Base-by-base conservation (phyloP, 1,139 yeast species). In the Geotrichum phurueaensis region DNA sequence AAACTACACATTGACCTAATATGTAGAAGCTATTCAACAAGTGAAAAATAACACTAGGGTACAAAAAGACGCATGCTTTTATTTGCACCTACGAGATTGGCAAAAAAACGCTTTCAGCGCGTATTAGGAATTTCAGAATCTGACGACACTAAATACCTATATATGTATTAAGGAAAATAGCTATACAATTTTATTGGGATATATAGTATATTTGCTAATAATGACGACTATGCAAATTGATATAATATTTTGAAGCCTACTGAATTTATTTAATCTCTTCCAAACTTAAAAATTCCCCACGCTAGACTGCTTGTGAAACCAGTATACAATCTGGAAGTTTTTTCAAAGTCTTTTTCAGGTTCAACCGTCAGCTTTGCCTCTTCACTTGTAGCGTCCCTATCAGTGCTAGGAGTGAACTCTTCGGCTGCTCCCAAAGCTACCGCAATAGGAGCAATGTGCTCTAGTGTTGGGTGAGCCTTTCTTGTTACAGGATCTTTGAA, bases 391-490 rank as follows among this genome's bases (percentile, higher is more conserved):
- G 20, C 55, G 22, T 39, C 49, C 2, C 9, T 27, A 18, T 3
- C 55, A n/a, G 27, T 13, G 12, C 25, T 22, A 22, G 54, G 53
- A 3, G 15, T 31, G n/a, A 50, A 54, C 15, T 15, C 33, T 9
- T 59, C 36, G 43, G 43, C 39, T 23, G 55, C 56, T 2, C 62
- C 62, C 12, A 54, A 33, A 4, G 62, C 62, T 3, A 52, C 60
- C 13, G 62, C 60, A 27, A 60, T 60, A 6, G 62, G 62, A 53
- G 57, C 45, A 20, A 60, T 54, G 25, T 60, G 62, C 31, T 60
- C 62, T 45, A 60, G 15, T 6, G 60, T 54, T 13, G 62, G 62
- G 49, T 60, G 62, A 1, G 62, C 62, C 27, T 51, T 7, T 1
- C 51, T 20, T 10, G 62, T 51, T 20, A 54, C 13, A 2, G 58